Evolutionary conservation across 2,329 filamentous ascomycete genomes (phyloP).

Genomic region (Arthrobotrys entomopaga): DNA sequence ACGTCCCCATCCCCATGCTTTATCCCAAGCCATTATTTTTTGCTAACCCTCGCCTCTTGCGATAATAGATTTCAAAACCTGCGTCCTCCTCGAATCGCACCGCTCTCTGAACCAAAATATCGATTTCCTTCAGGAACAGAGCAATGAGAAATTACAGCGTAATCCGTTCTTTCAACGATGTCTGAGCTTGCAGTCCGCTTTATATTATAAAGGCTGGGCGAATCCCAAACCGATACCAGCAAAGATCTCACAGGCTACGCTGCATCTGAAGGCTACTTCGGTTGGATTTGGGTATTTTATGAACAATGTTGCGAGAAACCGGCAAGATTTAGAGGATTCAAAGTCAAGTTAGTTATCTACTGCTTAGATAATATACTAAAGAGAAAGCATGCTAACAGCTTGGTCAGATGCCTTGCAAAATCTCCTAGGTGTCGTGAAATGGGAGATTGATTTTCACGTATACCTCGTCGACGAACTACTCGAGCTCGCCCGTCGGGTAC

Average conservation of each 20-base stretch:
- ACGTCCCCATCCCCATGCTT: background rate
- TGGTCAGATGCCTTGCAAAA: constrained; percentile 57
- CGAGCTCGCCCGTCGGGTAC: constrained; percentile 57
- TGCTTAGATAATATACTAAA: constrained; percentile 5
- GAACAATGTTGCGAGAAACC: constrained; percentile 56
- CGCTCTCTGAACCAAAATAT: constrained; percentile 76
- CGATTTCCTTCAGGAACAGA: constrained; percentile 82
- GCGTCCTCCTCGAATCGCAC: constrained; percentile 73
- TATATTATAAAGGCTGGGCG: constrained; percentile 75
- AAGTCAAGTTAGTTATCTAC: constrained; percentile 43
- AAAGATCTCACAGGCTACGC: constrained; percentile 58
- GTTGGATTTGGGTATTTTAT: constrained; percentile 58
- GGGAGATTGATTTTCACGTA: constrained; percentile 59
- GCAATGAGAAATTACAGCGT: constrained; percentile 76
- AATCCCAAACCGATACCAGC: constrained; percentile 57
- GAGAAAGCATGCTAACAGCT: constrained; percentile 2
- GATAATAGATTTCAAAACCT: constrained; percentile 64
- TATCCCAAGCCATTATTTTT: constrained; percentile 10
- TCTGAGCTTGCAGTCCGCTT: constrained; percentile 79
- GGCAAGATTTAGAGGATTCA: constrained; percentile 48
- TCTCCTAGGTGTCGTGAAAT: constrained; percentile 57
- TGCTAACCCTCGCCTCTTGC: background rate
- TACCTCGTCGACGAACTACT: constrained; percentile 59
- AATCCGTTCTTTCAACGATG: constrained; percentile 79
- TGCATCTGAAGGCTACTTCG: constrained; percentile 58